Percentiles rank a stretch among this genome's conserved stretches.
Conservation (phyloP, 176 grass and related monocot genomes). For the Ensete glaucum region DNA sequence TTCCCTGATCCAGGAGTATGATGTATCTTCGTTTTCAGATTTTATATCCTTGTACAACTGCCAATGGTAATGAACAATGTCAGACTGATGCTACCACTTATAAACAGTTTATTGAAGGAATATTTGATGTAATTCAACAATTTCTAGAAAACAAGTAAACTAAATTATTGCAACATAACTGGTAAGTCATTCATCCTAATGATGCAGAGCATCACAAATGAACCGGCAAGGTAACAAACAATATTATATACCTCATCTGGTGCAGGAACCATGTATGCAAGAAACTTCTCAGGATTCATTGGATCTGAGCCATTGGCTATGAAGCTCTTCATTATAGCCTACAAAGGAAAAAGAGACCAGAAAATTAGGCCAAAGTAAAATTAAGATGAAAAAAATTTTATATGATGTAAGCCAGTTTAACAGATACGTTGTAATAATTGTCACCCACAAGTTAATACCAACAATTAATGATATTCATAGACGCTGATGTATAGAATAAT, state of each 20-base stretch:
- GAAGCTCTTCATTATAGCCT: slow-evolving; percentile 99
- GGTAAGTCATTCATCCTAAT: background rate
- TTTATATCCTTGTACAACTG: slow-evolving; percentile 69
- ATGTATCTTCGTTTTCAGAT: slow-evolving; percentile 71
- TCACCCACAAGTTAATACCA: background rate
- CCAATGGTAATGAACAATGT: slow-evolving; percentile 22
- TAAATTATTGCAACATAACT: background rate
- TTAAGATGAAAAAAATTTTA: background rate
- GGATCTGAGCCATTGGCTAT: slow-evolving; percentile 68
- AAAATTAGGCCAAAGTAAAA: background rate
- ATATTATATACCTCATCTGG: slow-evolving; percentile 48
- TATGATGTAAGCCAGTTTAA: no score
- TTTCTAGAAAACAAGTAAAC: background rate
- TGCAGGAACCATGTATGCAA: slow-evolving; percentile 87
- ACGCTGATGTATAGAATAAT: no score
- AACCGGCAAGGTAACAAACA: no score
- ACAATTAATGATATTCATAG: no score
- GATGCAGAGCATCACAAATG: no score
- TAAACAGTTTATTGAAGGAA: background rate
- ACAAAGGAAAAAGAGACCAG: slow-evolving; percentile 14
- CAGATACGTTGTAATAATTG: background rate
- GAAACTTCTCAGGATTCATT: slow-evolving; percentile 73
- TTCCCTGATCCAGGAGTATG: slow-evolving; percentile 82
- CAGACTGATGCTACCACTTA: background rate
- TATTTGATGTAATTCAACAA: background rate